Evolutionary conservation across 129 eudicot species (phyloP).

Genomic region (Arctium minus): DNA sequence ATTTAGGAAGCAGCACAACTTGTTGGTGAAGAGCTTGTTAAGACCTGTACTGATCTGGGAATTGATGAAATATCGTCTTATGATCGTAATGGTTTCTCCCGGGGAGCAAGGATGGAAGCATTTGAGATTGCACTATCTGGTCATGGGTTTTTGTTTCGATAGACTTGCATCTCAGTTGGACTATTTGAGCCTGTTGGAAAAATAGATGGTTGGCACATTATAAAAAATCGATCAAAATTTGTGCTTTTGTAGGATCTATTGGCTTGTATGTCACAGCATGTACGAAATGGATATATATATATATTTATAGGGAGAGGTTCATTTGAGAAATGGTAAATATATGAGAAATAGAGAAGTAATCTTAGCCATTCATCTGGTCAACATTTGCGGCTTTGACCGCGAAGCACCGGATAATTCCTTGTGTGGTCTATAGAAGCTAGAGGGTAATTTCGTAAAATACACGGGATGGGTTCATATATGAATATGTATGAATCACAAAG

Average conservation of each 20-base stretch:
- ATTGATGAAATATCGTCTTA: constrained; percentile 70
- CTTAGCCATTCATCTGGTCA: too few species aligned
- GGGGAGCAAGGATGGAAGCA: constrained; percentile 77
- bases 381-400: too few species aligned
- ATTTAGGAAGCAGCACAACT: constrained; percentile 76
- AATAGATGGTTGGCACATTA: background rate
- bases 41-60: constrained; percentile 59
- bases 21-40: constrained; percentile 90
- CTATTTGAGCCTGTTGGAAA: background rate
- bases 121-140: constrained; percentile 74
- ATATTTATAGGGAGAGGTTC: too few species aligned
- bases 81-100: constrained; percentile 79
- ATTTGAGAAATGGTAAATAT: too few species aligned
- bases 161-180: constrained; percentile 6
- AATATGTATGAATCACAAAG: too few species aligned
- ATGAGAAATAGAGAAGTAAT: too few species aligned
- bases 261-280: background rate
- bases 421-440: too few species aligned
- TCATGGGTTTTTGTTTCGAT: constrained; percentile 72
- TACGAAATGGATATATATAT: background rate
- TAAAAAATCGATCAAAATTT: background rate
- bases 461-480: too few species aligned
- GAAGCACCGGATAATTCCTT: too few species aligned
- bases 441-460: too few species aligned
- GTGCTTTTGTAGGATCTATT: constrained; percentile 1